Conservation (phyloP, 176 grass and related monocot genomes). For the Aegilops bicornis region DNA sequence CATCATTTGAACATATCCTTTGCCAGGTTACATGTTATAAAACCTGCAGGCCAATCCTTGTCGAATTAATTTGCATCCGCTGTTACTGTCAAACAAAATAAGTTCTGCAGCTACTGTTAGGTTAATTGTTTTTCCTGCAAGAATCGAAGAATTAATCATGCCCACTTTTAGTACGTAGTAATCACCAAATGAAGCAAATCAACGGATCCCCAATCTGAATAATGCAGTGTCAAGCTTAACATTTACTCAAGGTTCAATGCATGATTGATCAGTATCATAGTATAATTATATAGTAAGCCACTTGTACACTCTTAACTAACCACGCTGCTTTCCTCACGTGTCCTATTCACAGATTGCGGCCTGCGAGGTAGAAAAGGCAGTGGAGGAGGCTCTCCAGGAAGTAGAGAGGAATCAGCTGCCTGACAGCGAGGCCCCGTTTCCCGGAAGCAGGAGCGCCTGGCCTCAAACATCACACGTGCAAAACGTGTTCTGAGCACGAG, state of each 20-base stretch:
- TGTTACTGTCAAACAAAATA: not conserved
- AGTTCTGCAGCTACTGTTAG: not conserved
- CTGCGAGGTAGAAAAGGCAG: conserved; percentile 54
- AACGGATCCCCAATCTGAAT: not conserved
- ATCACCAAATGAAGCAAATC: not conserved
- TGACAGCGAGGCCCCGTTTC: conserved; percentile 19
- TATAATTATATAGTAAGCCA: not conserved
- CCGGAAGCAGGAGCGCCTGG: conserved; percentile 40
- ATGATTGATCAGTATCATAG: not conserved
- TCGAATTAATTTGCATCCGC: not conserved
- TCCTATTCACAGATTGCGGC: conserved; percentile 53
- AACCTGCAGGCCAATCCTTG: not conserved
- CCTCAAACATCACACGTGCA: conserved; percentile 34
- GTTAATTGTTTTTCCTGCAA: not conserved
- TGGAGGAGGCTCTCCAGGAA: conserved; percentile 61
- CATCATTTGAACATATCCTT: not conserved
- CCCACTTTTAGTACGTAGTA: not conserved
- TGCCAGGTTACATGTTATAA: not conserved
- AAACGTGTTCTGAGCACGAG: conserved; percentile 38
- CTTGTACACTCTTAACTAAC: not conserved
- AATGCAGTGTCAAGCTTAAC: not conserved
- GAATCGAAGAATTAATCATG: not conserved
- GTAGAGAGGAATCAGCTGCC: conserved; percentile 38
- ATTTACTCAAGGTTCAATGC: not conserved
- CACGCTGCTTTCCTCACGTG: not conserved